These are phyloP conservation scores for Rhynchosporium agropyri DNA, from an alignment of 2,329 filamentous ascomycete species.

Conservation along the genomic window DNA sequence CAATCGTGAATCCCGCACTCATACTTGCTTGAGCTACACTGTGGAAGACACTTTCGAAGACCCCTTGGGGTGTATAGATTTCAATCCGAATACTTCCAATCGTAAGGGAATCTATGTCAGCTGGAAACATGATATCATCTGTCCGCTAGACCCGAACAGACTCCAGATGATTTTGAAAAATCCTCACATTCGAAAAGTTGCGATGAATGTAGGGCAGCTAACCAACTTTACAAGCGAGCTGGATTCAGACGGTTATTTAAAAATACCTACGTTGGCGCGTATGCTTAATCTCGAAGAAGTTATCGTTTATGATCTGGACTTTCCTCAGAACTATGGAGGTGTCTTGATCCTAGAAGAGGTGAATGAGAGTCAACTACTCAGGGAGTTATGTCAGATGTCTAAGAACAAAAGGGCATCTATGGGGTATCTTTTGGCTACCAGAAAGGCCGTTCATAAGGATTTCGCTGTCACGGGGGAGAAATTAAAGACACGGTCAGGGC, in stretches of 20 bases:
- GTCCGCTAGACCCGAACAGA: not conserved
- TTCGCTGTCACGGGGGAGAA: not conserved
- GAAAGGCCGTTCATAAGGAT: constrained; percentile 10
- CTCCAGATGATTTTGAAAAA: too few relatives aligned
- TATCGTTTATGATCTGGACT: not conserved
- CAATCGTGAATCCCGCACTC: constrained; percentile 4
- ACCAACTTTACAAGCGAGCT: not conserved
- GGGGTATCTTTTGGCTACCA: constrained; percentile 8
- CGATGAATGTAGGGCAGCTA: not conserved
- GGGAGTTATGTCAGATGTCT: constrained; percentile 2
- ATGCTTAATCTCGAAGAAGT: constrained; percentile 1
- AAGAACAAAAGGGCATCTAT: not conserved
- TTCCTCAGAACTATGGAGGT: not conserved
- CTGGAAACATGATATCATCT: constrained; percentile 7
- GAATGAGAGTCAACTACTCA: not conserved
- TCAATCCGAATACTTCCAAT: too few relatives aligned
- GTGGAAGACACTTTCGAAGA: not conserved
- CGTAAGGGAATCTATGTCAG: not conserved
- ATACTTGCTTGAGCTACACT: not conserved
- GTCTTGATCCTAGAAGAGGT: constrained; percentile 2
- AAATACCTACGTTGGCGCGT: not conserved
- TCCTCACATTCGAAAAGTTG: not conserved
- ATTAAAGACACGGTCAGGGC: not conserved
- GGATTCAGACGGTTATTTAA: not conserved
- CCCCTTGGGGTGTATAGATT: too few relatives aligned